Conservation (phyloP, 2,329 filamentous ascomycete species). For the Metarhizium robertsii region DNA sequence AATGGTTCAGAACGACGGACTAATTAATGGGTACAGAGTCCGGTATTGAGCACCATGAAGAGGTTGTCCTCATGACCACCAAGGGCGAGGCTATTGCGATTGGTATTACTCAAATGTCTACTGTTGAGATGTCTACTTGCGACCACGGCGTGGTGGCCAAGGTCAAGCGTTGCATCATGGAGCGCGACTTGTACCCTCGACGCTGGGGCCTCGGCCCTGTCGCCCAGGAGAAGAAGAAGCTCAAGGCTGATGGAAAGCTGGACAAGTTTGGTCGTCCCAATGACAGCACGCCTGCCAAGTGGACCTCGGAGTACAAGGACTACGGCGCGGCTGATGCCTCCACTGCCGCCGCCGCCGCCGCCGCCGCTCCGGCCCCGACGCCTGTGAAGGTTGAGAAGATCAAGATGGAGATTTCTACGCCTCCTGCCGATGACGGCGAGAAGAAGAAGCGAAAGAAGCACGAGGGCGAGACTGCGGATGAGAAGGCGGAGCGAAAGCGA, state of each 20-base stretch:
- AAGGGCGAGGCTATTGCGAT: slow-evolving; percentile 98
- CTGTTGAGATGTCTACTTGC: slow-evolving; percentile 91
- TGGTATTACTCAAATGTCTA: slow-evolving; percentile 95
- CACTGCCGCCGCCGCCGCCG: slow-evolving; percentile 33
- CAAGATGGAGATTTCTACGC: slow-evolving; percentile 24
- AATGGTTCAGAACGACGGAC: slow-evolving; percentile 8
- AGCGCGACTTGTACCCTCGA: slow-evolving; percentile 93
- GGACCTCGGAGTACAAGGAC: slow-evolving; percentile 90
- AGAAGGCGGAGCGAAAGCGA: slow-evolving; percentile 52
- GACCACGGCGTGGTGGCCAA: slow-evolving; percentile 97
- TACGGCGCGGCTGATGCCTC: slow-evolving; percentile 52
- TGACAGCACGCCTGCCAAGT: slow-evolving; percentile 86
- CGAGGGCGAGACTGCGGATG: slow-evolving; percentile 64
- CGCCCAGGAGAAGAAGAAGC: slow-evolving; percentile 97
- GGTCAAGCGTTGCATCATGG: slow-evolving; percentile 99
- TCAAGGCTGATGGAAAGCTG: slow-evolving; percentile 95
- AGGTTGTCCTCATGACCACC: slow-evolving; percentile 96
- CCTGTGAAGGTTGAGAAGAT: slow-evolving; percentile 24
- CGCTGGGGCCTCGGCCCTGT: slow-evolving; percentile 94
- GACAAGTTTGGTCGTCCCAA: slow-evolving; percentile 95
- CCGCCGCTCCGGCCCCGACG: slow-evolving; percentile 21
- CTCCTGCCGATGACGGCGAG: slow-evolving; percentile 43
- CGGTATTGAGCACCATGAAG: slow-evolving; percentile 88
- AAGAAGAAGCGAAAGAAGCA: slow-evolving; percentile 71
- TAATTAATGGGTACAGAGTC: slow-evolving; percentile 46